phyloP scores from a whole-genome alignment of 2,329 filamentous ascomycete species.

The Cercospora sp. region DNA sequence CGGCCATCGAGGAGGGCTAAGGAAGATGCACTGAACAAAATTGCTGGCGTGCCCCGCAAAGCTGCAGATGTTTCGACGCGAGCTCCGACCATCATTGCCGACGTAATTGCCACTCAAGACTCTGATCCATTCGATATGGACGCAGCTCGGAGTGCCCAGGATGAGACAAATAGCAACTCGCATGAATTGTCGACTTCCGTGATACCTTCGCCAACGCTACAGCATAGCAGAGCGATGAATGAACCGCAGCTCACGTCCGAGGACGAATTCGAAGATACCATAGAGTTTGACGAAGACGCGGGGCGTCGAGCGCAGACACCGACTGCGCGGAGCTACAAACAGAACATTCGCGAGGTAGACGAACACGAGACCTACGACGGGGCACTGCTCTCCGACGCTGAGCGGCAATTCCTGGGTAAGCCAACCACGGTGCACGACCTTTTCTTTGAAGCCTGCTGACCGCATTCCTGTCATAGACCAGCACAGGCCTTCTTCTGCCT shows the following conservation, averaged over 20 bases:
- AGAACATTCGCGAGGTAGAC: conserved; percentile 35
- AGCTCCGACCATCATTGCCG: background rate
- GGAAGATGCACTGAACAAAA: background rate
- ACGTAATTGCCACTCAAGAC: background rate
- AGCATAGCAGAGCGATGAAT: background rate
- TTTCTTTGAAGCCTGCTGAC: background rate
- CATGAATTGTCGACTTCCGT: background rate
- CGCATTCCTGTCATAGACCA: background rate
- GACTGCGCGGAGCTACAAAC: conserved; percentile 29
- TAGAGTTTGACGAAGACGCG: conserved; percentile 15
- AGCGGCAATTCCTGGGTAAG: conserved; percentile 31
- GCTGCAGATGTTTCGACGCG: background rate
- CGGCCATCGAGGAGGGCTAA: conserved; percentile 11
- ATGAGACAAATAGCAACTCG: background rate
- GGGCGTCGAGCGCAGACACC: conserved; percentile 19
- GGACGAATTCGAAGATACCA: conserved; percentile 22
- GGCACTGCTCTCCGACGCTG: conserved; percentile 31
- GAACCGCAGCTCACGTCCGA: conserved; percentile 10
- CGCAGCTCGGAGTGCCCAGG: background rate
- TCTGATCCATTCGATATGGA: background rate
- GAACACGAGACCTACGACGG: conserved; percentile 37
- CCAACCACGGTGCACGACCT: background rate
- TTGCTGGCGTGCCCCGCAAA: background rate
- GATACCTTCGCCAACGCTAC: background rate
- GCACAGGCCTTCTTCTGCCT: background rate